Evolutionary conservation across 441 rosid genomes (phyloP).

Genomic region (Biscutella laevigata): DNA sequence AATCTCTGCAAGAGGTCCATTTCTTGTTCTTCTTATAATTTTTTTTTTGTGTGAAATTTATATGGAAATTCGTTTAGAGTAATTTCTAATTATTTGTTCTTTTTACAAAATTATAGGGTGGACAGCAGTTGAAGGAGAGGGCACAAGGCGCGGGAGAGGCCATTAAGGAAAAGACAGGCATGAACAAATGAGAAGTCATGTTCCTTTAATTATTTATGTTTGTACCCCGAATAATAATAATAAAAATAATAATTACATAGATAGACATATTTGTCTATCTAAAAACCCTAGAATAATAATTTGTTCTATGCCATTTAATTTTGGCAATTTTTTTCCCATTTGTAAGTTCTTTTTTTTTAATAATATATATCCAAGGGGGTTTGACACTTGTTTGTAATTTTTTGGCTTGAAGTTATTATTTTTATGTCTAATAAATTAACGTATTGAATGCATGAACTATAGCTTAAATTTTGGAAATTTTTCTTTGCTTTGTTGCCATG

Average conservation of each 20-base stretch:
- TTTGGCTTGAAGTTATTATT: constrained; percentile 2
- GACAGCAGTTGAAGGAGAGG: constrained; percentile 45
- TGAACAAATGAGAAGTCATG: constrained; percentile 40
- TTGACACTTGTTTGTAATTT: neutral
- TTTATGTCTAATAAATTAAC: constrained; percentile 2
- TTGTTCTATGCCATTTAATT: constrained; percentile 10
- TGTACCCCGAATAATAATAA: constrained; percentile 1
- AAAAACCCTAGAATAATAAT: constrained; percentile 8
- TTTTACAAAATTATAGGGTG: constrained; percentile 29
- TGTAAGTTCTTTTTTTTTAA: neutral
- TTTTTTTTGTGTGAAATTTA: neutral
- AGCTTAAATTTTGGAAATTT: neutral
- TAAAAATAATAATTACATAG: too few relatives aligned
- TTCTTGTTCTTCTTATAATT: neutral
- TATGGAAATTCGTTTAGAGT: neutral
- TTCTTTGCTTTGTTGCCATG: constrained; percentile 6
- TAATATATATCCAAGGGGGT: neutral
- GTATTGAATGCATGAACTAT: neutral
- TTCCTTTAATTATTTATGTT: constrained; percentile 1
- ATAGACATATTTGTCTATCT: constrained; percentile 21
- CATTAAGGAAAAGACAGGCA: constrained; percentile 56
- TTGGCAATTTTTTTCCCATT: neutral
- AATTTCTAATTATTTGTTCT: neutral
- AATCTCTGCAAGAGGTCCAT: constrained; percentile 49
- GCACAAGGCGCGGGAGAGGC: constrained; percentile 62